These are phyloP conservation scores for Penicillium bialowiezense DNA, from an alignment of 495 filamentous ascomycete species.

Conservation along the genomic window DNA sequence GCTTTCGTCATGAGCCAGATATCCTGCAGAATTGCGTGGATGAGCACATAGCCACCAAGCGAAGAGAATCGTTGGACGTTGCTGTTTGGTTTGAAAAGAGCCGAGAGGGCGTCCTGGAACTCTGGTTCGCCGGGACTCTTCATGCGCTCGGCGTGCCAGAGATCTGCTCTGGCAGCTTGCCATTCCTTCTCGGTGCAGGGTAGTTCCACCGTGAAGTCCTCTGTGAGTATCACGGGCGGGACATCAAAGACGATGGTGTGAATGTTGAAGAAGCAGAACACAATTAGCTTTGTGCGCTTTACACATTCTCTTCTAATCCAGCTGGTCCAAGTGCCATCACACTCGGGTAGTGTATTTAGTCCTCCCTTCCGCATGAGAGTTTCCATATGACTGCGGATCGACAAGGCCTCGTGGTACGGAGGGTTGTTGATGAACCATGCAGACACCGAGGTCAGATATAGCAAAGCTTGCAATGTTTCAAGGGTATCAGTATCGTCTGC, in stretches of 20 bases:
- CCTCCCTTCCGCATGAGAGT: constrained; percentile 34
- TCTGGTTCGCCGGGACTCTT: constrained; percentile 28
- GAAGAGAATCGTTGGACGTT: constrained; percentile 45
- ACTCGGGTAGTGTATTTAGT: constrained; percentile 29
- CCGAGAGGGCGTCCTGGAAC: constrained; percentile 33
- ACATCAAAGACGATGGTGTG: constrained; percentile 50
- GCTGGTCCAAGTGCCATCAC: constrained; percentile 39
- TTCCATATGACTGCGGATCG: constrained; percentile 34
- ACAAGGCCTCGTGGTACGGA: constrained; percentile 32
- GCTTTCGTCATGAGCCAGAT: constrained; percentile 66
- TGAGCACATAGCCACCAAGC: constrained; percentile 64
- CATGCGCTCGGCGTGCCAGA: constrained; percentile 30
- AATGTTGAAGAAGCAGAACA: constrained; percentile 49
- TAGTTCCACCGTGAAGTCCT: constrained; percentile 59
- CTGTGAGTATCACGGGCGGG: constrained; percentile 55
- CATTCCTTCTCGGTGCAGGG: constrained; percentile 50
- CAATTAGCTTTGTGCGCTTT: constrained; percentile 46
- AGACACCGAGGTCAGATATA: constrained; percentile 34
- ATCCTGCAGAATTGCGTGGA: constrained; percentile 66
- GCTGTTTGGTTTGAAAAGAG: constrained; percentile 23
- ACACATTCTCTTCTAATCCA: constrained; percentile 49
- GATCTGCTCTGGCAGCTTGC: constrained; percentile 24
- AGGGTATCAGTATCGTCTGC: constrained; percentile 27
- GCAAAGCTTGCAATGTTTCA: constrained; percentile 31
- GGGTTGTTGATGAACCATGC: constrained; percentile 39